Conservation (phyloP, 495 filamentous ascomycete species). For the Penicillium nucicola region DNA sequence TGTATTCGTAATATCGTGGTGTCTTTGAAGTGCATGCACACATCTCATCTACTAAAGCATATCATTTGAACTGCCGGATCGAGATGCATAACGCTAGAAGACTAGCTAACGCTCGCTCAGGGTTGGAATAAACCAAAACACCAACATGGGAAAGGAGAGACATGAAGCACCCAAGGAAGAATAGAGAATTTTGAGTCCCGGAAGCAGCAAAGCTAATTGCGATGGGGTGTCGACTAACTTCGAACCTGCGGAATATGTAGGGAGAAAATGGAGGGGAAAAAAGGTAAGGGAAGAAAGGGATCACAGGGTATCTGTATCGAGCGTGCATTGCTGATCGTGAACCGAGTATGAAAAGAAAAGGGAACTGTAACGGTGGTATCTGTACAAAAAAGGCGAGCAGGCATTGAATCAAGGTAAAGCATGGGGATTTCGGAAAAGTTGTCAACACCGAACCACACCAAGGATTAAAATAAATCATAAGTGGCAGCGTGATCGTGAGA, state of each 20-base stretch:
- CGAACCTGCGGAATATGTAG: constrained; percentile 25
- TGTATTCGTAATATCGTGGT: constrained; percentile 5
- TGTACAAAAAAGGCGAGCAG: constrained; percentile 13
- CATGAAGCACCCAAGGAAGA: constrained; percentile 8
- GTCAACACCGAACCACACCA: constrained; percentile 19
- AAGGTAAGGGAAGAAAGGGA: constrained; percentile 3
- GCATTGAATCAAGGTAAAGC: background rate
- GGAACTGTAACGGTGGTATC: constrained; percentile 15
- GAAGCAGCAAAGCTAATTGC: background rate
- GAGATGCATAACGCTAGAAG: constrained; percentile 20
- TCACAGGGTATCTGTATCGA: constrained; percentile 28
- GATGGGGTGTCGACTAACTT: constrained; percentile 14
- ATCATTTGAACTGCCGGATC: constrained; percentile 1
- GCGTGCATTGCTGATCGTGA: constrained; percentile 25
- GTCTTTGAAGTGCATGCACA: background rate
- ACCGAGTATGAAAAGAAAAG: constrained; percentile 7
- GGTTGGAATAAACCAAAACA: constrained; percentile 4
- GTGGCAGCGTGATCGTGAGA: background rate
- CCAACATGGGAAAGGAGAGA: background rate
- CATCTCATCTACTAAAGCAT: background rate
- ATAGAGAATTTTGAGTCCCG: constrained; percentile 7
- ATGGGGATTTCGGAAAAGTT: background rate
- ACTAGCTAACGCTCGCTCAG: constrained; percentile 19
- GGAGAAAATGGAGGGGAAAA: constrained; percentile 2
- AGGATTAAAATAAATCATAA: constrained; percentile 38